phyloP scores from a whole-genome alignment of 2,329 filamentous ascomycete genomes.

The Ramularia endophylla region DNA sequence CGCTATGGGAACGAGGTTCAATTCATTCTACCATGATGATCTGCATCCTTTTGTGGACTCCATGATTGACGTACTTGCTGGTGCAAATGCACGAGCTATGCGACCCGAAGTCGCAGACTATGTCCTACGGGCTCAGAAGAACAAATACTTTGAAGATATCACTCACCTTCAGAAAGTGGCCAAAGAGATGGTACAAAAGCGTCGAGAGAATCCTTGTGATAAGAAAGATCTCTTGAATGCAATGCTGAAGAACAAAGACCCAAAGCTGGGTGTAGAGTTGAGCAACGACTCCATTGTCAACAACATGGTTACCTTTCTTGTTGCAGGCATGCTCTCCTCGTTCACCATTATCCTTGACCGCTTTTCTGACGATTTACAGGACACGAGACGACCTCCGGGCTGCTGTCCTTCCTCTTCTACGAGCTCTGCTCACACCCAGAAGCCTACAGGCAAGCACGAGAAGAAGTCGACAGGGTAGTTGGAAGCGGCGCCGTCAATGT shows the following conservation, averaged over 20 bases:
- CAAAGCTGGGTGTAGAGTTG: conserved; percentile 55
- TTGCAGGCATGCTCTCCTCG: conserved; percentile 37
- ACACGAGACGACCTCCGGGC: conserved; percentile 65
- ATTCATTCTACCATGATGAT: conserved; percentile 62
- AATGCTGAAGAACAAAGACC: conserved; percentile 54
- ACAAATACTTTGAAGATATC: conserved; percentile 17
- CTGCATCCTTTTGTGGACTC: conserved; percentile 68
- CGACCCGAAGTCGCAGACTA: conserved; percentile 23
- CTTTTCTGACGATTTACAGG: conserved; percentile 29
- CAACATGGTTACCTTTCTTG: conserved; percentile 64
- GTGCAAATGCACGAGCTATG: conserved; percentile 46
- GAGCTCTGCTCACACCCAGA: conserved; percentile 59
- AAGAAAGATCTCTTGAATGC: conserved; percentile 61
- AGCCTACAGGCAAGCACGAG: conserved; percentile 54
- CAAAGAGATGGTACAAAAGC: conserved; percentile 7
- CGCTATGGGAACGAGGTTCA: conserved; percentile 66
- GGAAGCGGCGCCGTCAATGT: conserved; percentile 53
- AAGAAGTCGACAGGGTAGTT: conserved; percentile 62
- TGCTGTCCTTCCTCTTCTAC: conserved; percentile 61
- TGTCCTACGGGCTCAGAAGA: conserved; percentile 12
- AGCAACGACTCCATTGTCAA: conserved; percentile 55
- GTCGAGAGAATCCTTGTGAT: conserved; percentile 8
- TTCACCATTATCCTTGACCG: background rate
- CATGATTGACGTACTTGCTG: conserved; percentile 57
- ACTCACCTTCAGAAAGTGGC: conserved; percentile 6